Evolutionary conservation across 1,139 yeast genomes (phyloP), one percentile per base, ranked within the genome.

Genomic region (Scheffersomyces segobiensis): DNA sequence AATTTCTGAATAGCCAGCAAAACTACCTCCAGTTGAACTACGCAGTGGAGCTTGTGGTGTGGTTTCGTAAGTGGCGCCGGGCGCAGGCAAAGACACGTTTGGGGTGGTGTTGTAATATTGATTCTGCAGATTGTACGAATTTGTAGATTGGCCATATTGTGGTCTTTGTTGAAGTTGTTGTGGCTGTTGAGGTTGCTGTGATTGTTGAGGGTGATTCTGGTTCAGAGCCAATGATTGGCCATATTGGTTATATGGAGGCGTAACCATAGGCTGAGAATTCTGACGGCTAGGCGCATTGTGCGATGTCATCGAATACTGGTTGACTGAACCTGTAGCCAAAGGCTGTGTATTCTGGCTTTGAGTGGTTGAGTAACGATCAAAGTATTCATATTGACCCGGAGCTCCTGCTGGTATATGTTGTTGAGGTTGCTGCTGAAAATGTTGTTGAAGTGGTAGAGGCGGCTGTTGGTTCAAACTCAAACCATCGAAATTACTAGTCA

Each of bases 131-230:
- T 24, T 24, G n/a, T 48, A 48, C 26, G 50, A 19, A n/a, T 48
- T 48, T 6, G 50, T 20, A 48, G 50, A 26, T n/a, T 22, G 53
- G 18, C 49, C 32, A 24, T 47, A 56, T 50, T 66, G 65, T 50
- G 57, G 67, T 20, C 50, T 49, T 42, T 47, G 52, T 48, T 54
- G 55, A 10, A 10, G 42, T 20, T 42, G 56, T 17, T 55, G 47
- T 10, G 42, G 42, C 46, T 57, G 59, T 22, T 52, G 60, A 24
- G 49, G 56, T 46, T 49, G 58, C 21, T 52, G 54, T 5, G 46
- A 53, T 17, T 55, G 58, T 49, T 57, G 58, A 39, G 19, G 21
- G 5, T 24, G 42, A 10, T 32, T 32, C 17, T 32, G 42, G 12
- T 32, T 32, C 24, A 26, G 56, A 8, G 56, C 26, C 17, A 18